phyloP scores from a whole-genome alignment of 768 basidiomycete species.

The Boletus tylopilopsis region DNA sequence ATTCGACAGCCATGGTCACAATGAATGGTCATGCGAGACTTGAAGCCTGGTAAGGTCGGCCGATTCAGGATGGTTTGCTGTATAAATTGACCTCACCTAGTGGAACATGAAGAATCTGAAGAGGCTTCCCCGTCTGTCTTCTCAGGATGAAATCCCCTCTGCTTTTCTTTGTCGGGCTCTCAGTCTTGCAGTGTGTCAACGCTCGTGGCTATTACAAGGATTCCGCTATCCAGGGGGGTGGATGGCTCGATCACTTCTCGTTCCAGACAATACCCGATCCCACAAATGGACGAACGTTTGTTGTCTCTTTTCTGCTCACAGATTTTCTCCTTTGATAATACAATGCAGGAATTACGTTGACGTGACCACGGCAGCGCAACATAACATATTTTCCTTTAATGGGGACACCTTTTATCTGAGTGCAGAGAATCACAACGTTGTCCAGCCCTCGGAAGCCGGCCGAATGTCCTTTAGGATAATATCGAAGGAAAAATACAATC shows the following conservation, averaged over 20 bases:
- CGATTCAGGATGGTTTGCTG: too few species aligned
- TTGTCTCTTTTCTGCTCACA: not conserved
- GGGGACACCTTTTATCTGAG: constrained; percentile 35
- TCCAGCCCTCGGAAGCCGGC: constrained; percentile 30
- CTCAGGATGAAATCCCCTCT: constrained; percentile 2
- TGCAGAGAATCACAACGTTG: constrained; percentile 31
- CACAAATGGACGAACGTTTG: constrained; percentile 33
- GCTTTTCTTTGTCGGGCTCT: constrained; percentile 6
- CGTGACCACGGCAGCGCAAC: constrained; percentile 43
- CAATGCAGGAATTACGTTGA: constrained; percentile 41
- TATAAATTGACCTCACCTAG: too few species aligned
- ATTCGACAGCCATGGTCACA: too few species aligned
- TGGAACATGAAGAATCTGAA: not conserved
- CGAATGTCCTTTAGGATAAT: constrained; percentile 35
- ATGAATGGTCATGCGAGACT: too few species aligned
- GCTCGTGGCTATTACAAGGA: constrained; percentile 44
- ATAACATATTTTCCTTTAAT: constrained; percentile 56
- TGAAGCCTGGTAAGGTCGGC: too few species aligned
- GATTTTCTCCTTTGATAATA: not conserved
- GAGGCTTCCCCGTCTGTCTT: not conserved
- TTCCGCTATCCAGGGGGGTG: too few species aligned
- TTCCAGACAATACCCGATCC: constrained; percentile 33
- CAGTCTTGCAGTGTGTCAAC: constrained; percentile 8
- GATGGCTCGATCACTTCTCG: constrained; percentile 29
- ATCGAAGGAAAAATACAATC: constrained; percentile 30